Base-by-base conservation (phyloP, 2,329 filamentous ascomycete species). In the Aureobasidium subglaciale region DNA sequence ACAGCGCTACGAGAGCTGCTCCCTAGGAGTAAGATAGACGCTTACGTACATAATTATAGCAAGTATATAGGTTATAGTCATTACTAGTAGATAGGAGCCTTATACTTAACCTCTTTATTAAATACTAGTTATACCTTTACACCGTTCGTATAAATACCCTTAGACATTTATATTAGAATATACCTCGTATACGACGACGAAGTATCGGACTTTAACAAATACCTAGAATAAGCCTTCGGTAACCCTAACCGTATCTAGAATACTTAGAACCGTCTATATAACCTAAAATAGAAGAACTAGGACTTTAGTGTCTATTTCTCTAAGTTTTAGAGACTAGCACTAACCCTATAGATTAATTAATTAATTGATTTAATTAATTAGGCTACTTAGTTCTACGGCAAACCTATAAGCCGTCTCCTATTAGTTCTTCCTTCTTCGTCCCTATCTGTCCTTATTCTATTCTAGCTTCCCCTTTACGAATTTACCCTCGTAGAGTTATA, bases 401-500 rank as follows among this genome's bases (percentile, higher is more conserved):
- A n/a, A 34, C 43, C 30, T 48, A 35, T 48, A 34, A 48, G 43
- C 43, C 30, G 30, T 9, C 43, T 48, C 30, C 43, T 48, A 24
- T 7, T 35, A 16, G n/a, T n/a, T 24, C 43, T 48, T 7, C 20
- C 15, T 35, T 3, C 15, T 9, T 2, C 24, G 30, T 34, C 10
- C 43, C 29, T 35, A 2, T 35, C 18, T 25, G 11, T n/a, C 30
- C 43, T 48, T 34, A 16, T 35, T 48, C 18, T 30, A 48, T 48
- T 48, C 43, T 48, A 48, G 43, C 43, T 24, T 48, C 18, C 43
- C 30, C 43, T 48, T n/a, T 48, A 48, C 18, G 30, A 18, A 16
- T 15, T 27, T 24, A 25, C 18, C 15, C 43, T 48, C n/a, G 43
- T 11, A 5, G 30, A 11, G 11, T 25, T 8, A 3, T 18, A 6